Conservation (phyloP, 768 basidiomycete genomes). For the Xerocomellus chrysenteron region DNA sequence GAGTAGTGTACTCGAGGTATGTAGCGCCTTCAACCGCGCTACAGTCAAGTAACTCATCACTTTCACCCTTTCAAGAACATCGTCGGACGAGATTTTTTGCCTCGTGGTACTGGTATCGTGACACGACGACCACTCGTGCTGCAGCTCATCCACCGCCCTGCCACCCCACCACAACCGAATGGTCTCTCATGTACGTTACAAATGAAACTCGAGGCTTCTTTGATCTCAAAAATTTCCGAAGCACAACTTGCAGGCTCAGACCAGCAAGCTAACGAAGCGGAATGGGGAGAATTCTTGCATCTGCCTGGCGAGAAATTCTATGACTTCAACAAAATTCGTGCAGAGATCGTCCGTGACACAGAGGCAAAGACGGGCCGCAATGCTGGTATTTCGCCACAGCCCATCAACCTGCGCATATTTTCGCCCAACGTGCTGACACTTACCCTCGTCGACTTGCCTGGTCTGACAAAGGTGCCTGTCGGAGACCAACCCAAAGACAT, state of each 20-base stretch:
- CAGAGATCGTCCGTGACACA: constrained; percentile 94
- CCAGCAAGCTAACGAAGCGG: constrained; percentile 83
- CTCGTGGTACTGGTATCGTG: constrained; percentile 98
- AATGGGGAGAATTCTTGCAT: constrained; percentile 99
- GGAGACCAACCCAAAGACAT: constrained; percentile 97
- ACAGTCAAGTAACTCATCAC: constrained; percentile 6
- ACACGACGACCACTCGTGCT: constrained; percentile 94
- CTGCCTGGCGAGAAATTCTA: constrained; percentile 96
- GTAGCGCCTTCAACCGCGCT: constrained; percentile 15
- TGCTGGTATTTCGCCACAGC: constrained; percentile 94
- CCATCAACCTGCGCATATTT: constrained; percentile 97
- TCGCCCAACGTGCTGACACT: constrained; percentile 97
- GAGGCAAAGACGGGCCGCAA: constrained; percentile 99
- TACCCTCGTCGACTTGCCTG: constrained; percentile 96
- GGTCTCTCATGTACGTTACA: constrained; percentile 42
- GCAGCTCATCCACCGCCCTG: constrained; percentile 88
- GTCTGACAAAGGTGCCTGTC: constrained; percentile 92
- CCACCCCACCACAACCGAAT: constrained; percentile 45
- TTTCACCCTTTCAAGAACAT: constrained; percentile 65
- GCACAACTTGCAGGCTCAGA: constrained; percentile 48
- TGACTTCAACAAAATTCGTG: constrained; percentile 95
- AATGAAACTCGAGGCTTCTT: background rate
- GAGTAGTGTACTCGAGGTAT: constrained; percentile 88
- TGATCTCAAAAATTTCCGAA: constrained; percentile 6
- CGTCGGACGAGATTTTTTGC: constrained; percentile 96